A percentile compares a stretch with the other conserved stretches of the same genome.
phyloP scores from a whole-genome alignment of 1,139 yeast genomes.

The Nematodospora anomalae region DNA sequence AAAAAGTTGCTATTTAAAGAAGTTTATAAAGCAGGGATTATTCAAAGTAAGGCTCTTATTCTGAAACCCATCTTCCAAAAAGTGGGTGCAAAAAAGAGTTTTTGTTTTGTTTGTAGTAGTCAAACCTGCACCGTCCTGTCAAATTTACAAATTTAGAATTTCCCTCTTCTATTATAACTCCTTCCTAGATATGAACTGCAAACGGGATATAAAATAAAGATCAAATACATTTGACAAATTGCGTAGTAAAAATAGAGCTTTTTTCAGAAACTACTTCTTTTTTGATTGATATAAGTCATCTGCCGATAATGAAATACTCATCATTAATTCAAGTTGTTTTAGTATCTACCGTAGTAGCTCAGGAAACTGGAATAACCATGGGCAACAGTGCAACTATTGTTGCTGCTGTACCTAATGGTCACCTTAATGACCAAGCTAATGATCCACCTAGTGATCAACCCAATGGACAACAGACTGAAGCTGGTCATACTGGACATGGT shows the following conservation, averaged over 20 bases:
- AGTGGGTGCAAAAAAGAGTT: too few species aligned
- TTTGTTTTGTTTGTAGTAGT: too few species aligned
- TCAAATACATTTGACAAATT: too few species aligned
- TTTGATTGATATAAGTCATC: not conserved
- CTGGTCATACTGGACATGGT: not conserved
- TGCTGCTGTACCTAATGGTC: constrained; percentile 2
- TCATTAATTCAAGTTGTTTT: constrained; percentile 6
- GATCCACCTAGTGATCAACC: not conserved
- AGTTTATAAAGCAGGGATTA: not conserved
- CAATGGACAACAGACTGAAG: constrained; percentile 1
- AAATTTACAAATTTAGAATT: too few species aligned
- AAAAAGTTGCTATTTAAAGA: not conserved
- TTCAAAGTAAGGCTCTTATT: too few species aligned
- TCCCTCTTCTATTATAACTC: too few species aligned
- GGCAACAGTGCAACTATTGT: constrained; percentile 5
- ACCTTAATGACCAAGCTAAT: not conserved
- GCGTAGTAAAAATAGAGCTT: not conserved
- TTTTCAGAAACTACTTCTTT: too few species aligned
- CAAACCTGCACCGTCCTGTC: too few species aligned
- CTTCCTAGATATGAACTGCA: too few species aligned
- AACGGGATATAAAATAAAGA: too few species aligned
- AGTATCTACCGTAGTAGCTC: constrained; percentile 6
- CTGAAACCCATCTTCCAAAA: too few species aligned
- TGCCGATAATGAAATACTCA: constrained; percentile 5
- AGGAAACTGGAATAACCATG: constrained; percentile 2